These are phyloP conservation scores for Dendrothele bispora DNA, from an alignment of 768 basidiomycete species.

Conservation along the genomic window DNA sequence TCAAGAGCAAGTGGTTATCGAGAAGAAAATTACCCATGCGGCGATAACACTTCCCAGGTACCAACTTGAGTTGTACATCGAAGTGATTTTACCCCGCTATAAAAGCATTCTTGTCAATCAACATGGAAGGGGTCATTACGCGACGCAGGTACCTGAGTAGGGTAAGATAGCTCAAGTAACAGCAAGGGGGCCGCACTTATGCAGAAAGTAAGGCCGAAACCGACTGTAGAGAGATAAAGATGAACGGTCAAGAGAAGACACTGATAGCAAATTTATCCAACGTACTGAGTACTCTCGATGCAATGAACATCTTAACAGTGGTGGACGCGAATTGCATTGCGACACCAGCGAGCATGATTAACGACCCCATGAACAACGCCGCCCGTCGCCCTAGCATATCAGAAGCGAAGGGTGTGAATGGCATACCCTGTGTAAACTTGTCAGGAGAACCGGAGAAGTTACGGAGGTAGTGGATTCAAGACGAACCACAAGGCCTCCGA, in stretches of 20 bases:
- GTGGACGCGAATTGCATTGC: conserved; percentile 50
- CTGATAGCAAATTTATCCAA: conserved; percentile 4
- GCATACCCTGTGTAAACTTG: conserved; percentile 63
- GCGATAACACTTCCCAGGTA: conserved; percentile 71
- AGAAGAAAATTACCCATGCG: conserved; percentile 33
- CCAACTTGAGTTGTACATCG: conserved; percentile 73
- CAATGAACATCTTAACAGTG: conserved; percentile 53
- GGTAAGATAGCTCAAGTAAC: conserved; percentile 68
- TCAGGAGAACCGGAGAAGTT: not conserved
- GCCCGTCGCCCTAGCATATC: conserved; percentile 63
- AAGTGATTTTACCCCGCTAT: conserved; percentile 55
- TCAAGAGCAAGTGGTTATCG: not conserved
- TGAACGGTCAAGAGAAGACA: not conserved
- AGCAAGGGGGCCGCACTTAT: conserved; percentile 63
- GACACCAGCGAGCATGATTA: conserved; percentile 66
- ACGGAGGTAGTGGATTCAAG: not conserved
- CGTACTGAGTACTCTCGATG: conserved; percentile 54
- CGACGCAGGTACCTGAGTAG: conserved; percentile 52
- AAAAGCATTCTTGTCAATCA: not conserved
- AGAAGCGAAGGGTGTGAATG: conserved; percentile 59
- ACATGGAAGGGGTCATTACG: not conserved
- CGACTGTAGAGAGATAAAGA: conserved; percentile 41
- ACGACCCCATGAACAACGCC: conserved; percentile 58
- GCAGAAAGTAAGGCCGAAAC: conserved; percentile 61
- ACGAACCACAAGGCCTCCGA: conserved; percentile 52